Conservation (phyloP, 2,329 filamentous ascomycete genomes). For the Xylaria sp. region DNA sequence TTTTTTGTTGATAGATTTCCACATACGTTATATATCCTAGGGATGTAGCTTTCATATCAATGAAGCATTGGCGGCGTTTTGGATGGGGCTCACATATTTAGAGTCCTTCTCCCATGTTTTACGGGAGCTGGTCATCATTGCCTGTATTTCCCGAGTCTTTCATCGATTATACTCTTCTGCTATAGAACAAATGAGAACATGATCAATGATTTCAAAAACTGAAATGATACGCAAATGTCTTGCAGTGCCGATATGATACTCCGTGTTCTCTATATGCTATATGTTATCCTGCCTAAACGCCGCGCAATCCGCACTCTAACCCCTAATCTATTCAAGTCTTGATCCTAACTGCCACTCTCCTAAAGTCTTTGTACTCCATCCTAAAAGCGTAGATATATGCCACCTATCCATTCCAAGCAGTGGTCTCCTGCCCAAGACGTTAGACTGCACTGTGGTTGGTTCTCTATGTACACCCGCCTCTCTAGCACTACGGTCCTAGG, state of each 20-base stretch:
- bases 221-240: conserved; percentile 16
- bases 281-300: conserved; percentile 31
- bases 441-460: not conserved
- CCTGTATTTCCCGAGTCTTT: conserved; percentile 35
- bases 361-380: conserved; percentile 1
- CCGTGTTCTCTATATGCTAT: conserved; percentile 29
- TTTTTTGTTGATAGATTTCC: conserved; percentile 34
- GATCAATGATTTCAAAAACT: conserved; percentile 33
- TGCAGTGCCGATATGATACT: conserved; percentile 20
- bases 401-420: not conserved
- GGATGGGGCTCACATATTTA: conserved; percentile 45
- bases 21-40: conserved; percentile 34
- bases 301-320: conserved; percentile 20
- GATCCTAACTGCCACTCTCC: not conserved
- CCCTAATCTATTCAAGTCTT: conserved; percentile 32
- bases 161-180: conserved; percentile 36
- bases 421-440: not conserved
- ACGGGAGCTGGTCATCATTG: conserved; percentile 47
- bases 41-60: conserved; percentile 29
- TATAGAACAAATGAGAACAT: conserved; percentile 43
- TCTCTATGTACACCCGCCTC: not conserved
- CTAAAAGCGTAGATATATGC: conserved; percentile 17
- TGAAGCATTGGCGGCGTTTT: conserved; percentile 52
- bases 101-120: conserved; percentile 44
- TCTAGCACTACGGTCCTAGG: not conserved